Evolutionary conservation across 2,329 filamentous ascomycete species (phyloP).

Genomic region (Neonectria magnoliae): DNA sequence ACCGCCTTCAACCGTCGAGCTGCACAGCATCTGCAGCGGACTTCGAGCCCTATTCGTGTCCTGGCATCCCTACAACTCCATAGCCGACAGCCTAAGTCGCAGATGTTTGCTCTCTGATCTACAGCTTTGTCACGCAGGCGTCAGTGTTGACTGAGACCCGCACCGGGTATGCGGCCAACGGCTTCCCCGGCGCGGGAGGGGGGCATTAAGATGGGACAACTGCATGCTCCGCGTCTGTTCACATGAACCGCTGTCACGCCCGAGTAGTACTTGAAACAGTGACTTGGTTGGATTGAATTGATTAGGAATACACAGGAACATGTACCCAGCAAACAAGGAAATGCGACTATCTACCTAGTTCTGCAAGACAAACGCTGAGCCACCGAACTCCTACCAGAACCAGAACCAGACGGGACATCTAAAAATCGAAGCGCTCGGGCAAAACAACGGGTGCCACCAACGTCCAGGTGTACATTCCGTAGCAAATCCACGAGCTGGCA

Average conservation of each 20-base stretch:
- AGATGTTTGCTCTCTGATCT: not conserved
- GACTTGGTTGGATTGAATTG: not conserved
- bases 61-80: not conserved
- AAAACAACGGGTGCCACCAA: slow-evolving; percentile 85
- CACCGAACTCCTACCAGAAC: slow-evolving; percentile 32
- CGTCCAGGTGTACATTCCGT: slow-evolving; percentile 93
- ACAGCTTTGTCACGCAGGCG: not conserved
- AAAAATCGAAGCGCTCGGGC: slow-evolving; percentile 83
- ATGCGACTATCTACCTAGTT: slow-evolving; percentile 18
- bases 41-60: not conserved
- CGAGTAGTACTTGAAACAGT: not conserved
- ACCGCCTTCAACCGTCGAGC: not conserved
- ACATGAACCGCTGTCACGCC: not conserved
- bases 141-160: not conserved
- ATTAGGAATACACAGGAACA: not conserved
- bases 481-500: slow-evolving; percentile 96
- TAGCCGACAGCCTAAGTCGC: not conserved
- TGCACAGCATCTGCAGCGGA: not conserved
- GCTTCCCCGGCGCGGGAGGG: not conserved
- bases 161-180: not conserved
- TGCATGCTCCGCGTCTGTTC: not conserved
- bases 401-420: slow-evolving; percentile 18
- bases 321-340: slow-evolving; percentile 13
- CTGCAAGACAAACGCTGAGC: slow-evolving; percentile 27
- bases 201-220: not conserved